Evolutionary conservation across 2,329 filamentous ascomycete genomes (phyloP), one percentile per base, ranked within the genome.

Genomic region (Orbilia quercus): DNA sequence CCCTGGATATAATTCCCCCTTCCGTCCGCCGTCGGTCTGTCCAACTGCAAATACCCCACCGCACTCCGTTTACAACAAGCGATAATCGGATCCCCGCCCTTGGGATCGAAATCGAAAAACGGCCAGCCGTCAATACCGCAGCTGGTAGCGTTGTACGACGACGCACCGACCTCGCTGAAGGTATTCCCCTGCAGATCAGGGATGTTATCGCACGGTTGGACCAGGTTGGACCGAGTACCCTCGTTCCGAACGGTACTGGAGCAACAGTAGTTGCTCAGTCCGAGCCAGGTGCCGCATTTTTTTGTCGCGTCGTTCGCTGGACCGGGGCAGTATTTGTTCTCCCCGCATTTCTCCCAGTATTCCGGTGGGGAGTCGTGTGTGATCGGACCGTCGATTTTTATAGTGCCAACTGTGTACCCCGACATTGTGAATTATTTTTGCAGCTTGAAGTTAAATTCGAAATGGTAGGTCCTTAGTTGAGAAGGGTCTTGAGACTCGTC

Each of bases 71-170:
- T 50, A n/a, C 45, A 50, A n/a, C 45, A 50, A 28, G 22, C 11
- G 7, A 7, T 50, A 14, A 50, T 50, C 6, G 45, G 45, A 7
- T 50, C 45, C 20, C 45, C 45, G 5, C 45, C 45, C 2, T 28
- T 4, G 22, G 45, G 22, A 28, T 50, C 45, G 23, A 28, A 50
- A 50, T 50, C 45, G 45, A 28, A 50, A n/a, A 50, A 5, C 7
- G 20, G 7, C 45, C 45, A 50, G 4, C 45, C 45, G n/a, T 50
- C n/a, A 7, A 14, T 2, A 2, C 20, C 23, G 23, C 45, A 50
- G 23, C 4, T 50, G 7, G 45, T 23, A 14, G 45, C 20, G n/a
- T 50, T 50, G 45, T 20, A 50, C 20, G 45, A 25, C 5, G 45
- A 18, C 14, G 23, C 6, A 6, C 45, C 45, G 45, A 50, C 2